phyloP scores from a whole-genome alignment of 257 asterid species.

The Solanum neorickii region DNA sequence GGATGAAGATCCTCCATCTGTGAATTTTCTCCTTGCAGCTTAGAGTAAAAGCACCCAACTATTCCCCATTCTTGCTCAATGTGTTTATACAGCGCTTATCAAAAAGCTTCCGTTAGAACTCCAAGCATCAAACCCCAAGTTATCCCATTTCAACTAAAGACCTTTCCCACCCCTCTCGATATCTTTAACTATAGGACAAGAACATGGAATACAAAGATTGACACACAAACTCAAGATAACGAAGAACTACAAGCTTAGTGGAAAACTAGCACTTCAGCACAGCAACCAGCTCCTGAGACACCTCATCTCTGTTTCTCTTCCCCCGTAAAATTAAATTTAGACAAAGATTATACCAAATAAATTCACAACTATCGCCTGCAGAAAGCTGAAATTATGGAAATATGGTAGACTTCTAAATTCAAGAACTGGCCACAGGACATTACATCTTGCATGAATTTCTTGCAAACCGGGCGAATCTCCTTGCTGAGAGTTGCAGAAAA shows the following conservation, averaged over 20 bases:
- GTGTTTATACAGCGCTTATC: conserved; percentile 5
- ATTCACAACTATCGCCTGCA: conserved; percentile 19
- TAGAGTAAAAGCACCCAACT: conserved; percentile 17
- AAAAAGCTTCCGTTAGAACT: background rate
- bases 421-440: conserved; percentile 72
- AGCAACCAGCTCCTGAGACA: background rate
- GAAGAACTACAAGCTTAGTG: background rate
- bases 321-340: background rate
- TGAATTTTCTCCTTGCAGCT: conserved; percentile 37
- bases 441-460: conserved; percentile 96
- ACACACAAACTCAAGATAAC: background rate
- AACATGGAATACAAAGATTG: background rate
- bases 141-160: background rate
- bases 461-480: conserved; percentile 94
- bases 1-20: conserved; percentile 38
- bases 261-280: background rate
- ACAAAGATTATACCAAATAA: background rate
- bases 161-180: background rate
- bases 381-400: conserved; percentile 44
- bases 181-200: background rate
- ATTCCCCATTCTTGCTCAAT: conserved; percentile 11
- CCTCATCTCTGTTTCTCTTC: background rate
- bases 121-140: background rate
- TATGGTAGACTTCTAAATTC: conserved; percentile 50
- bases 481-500: conserved; percentile 91